A percentile compares a stretch with the other conserved stretches of the same genome.
Evolutionary conservation across 306 rosid genomes (phyloP).

Genomic region (Hippophae rhamnoides): DNA sequence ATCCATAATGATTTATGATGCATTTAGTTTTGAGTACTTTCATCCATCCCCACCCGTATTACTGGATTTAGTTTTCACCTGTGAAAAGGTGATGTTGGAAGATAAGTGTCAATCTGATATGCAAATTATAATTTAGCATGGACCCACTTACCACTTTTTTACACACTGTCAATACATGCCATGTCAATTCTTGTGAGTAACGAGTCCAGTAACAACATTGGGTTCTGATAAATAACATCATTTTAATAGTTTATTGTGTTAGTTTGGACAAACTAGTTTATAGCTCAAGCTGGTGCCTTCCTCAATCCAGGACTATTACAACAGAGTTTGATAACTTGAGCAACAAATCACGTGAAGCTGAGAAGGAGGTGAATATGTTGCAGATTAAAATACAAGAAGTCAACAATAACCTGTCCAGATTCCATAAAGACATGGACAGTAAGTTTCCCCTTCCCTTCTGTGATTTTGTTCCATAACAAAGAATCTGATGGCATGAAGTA

Average conservation of each 20-base stretch:
- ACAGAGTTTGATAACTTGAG: conserved; percentile 64
- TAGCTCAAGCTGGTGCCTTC: conserved; percentile 9
- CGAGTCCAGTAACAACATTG: too few species aligned
- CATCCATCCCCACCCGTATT: too few species aligned
- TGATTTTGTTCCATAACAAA: conserved; percentile 7
- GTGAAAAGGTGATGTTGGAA: too few species aligned
- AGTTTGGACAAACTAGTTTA: not conserved
- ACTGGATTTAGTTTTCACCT: too few species aligned
- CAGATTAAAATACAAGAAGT: conserved; percentile 69
- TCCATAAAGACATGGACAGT: conserved; percentile 76
- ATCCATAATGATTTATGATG: too few species aligned
- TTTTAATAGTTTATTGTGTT: not conserved
- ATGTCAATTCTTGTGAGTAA: too few species aligned
- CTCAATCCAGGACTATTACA: conserved; percentile 40
- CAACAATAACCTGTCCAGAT: conserved; percentile 47
- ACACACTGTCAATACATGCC: too few species aligned
- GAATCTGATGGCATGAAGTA: conserved; percentile 3
- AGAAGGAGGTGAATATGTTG: conserved; percentile 73
- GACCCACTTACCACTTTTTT: too few species aligned
- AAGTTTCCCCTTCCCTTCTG: conserved; percentile 23
- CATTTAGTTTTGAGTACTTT: too few species aligned
- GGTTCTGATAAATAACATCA: too few species aligned
- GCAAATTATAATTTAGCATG: too few species aligned
- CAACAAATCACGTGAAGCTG: conserved; percentile 63
- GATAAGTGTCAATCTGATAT: too few species aligned